Conservation (phyloP, 257 asterid genomes). For the Ajuga chamaepitys region DNA sequence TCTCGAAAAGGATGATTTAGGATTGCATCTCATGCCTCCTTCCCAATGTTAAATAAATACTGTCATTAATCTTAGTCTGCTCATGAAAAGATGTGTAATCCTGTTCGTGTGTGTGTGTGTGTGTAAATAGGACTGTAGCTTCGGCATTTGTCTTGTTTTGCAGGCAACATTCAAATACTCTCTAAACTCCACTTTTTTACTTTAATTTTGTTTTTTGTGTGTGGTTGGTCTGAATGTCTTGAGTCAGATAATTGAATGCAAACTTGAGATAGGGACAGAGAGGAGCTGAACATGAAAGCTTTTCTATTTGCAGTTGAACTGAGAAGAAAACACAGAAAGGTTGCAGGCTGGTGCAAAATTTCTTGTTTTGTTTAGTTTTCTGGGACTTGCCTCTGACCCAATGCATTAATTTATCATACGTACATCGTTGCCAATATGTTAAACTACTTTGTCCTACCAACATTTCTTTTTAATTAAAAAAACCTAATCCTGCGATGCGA, state of each 20-base stretch:
- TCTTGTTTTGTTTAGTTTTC: constrained; percentile 23
- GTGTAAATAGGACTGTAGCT: constrained; percentile 31
- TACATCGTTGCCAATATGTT: constrained; percentile 34
- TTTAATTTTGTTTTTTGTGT: constrained; percentile 5
- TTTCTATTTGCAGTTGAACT: constrained; percentile 30
- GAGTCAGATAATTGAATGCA: constrained; percentile 60
- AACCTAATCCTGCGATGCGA: too few species aligned
- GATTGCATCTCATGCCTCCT: constrained; percentile 90
- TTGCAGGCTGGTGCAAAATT: constrained; percentile 24
- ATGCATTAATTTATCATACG: constrained; percentile 62
- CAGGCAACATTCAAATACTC: constrained; percentile 5
- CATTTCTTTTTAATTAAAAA: not conserved
- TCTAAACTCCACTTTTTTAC: not conserved
- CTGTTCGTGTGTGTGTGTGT: constrained; percentile 1
- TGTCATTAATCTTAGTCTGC: not conserved
- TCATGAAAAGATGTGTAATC: not conserved
- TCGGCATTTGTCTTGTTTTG: constrained; percentile 8
- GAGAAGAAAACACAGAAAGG: constrained; percentile 26
- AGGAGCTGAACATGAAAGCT: constrained; percentile 23
- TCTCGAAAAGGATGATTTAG: constrained; percentile 67
- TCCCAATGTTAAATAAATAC: constrained; percentile 35
- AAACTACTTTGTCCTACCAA: not conserved
- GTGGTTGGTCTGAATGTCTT: constrained; percentile 45
- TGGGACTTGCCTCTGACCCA: constrained; percentile 52
- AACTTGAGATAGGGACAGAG: constrained; percentile 18